Percentiles rank a stretch among this genome's conserved stretches.
phyloP scores from a whole-genome alignment of 148 eudicot species.

The Fagopyrum tataricum region DNA sequence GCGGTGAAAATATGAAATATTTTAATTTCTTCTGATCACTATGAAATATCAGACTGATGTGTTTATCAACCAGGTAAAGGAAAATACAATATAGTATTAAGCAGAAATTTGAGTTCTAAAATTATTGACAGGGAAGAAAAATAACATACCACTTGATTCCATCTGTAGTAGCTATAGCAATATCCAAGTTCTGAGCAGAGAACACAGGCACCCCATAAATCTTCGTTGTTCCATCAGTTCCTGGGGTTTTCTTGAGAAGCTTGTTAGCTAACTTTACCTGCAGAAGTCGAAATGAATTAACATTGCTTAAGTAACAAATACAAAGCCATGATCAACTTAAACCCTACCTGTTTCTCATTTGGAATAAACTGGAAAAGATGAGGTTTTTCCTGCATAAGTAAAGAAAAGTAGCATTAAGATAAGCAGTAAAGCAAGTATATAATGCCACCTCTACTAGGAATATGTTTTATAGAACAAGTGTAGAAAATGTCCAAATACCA shows the following conservation, averaged over 20 bases:
- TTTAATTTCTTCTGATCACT: neutral
- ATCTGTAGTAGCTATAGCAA: slow-evolving; percentile 82
- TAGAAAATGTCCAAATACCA: neutral
- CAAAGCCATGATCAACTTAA: slow-evolving; percentile 4
- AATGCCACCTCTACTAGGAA: neutral
- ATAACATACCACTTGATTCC: slow-evolving; percentile 74
- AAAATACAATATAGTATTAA: neutral
- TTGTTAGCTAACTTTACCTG: slow-evolving; percentile 89
- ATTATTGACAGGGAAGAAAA: neutral
- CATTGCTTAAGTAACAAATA: neutral
- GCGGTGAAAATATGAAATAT: neutral
- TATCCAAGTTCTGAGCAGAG: slow-evolving; percentile 82
- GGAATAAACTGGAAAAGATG: slow-evolving; percentile 85
- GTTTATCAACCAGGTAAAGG: neutral
- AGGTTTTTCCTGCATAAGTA: slow-evolving; percentile 78
- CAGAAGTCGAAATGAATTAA: slow-evolving; percentile 11
- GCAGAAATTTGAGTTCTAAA: neutral
- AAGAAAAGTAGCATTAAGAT: neutral
- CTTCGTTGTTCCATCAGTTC: slow-evolving; percentile 28
- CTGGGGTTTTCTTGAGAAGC: slow-evolving; percentile 57
- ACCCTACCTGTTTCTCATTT: slow-evolving; percentile 68
- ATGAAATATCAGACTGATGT: neutral
- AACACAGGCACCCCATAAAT: slow-evolving; percentile 96
- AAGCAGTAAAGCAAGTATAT: neutral
- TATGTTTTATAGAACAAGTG: neutral